phyloP scores from a whole-genome alignment of 2,329 filamentous ascomycete species.

The Phyllosticta capitalensis region DNA sequence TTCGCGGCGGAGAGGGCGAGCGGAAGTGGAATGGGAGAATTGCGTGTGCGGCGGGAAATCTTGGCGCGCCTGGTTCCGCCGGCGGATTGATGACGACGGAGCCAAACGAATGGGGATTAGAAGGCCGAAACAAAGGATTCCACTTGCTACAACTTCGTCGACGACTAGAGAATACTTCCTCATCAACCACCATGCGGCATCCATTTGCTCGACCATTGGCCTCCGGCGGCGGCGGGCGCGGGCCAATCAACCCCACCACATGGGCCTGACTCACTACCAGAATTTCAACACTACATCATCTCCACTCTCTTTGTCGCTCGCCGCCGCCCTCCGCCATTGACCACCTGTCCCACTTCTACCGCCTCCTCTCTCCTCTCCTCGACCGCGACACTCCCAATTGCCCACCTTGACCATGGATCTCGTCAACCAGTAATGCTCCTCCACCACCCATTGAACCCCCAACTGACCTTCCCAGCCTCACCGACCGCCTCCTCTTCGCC shows the following conservation, averaged over 20 bases:
- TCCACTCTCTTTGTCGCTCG: neutral
- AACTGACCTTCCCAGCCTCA: constrained; percentile 54
- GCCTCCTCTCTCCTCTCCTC: neutral
- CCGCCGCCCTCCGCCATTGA: neutral
- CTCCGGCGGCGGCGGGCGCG: neutral
- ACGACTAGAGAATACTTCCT: too few species aligned
- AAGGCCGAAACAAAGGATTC: too few species aligned
- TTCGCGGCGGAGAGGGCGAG: neutral
- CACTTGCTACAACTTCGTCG: neutral
- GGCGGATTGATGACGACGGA: neutral
- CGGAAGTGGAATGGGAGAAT: constrained; percentile 7
- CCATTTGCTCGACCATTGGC: neutral
- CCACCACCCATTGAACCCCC: constrained; percentile 14
- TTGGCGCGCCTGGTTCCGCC: constrained; percentile 8
- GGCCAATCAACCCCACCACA: neutral
- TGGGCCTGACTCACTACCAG: neutral
- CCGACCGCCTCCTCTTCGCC: constrained; percentile 87
- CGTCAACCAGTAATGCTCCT: constrained; percentile 28
- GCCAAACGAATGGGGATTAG: too few species aligned
- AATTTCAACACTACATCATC: neutral
- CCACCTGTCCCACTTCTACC: neutral
- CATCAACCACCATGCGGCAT: too few species aligned
- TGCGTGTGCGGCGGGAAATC: constrained; percentile 4
- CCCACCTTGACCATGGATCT: constrained; percentile 25
- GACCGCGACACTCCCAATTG: neutral